Percentiles rank a stretch among this genome's conserved stretches.
Conservation (phyloP, 805 yeast species). For the Ogataea paradorogensis region DNA sequence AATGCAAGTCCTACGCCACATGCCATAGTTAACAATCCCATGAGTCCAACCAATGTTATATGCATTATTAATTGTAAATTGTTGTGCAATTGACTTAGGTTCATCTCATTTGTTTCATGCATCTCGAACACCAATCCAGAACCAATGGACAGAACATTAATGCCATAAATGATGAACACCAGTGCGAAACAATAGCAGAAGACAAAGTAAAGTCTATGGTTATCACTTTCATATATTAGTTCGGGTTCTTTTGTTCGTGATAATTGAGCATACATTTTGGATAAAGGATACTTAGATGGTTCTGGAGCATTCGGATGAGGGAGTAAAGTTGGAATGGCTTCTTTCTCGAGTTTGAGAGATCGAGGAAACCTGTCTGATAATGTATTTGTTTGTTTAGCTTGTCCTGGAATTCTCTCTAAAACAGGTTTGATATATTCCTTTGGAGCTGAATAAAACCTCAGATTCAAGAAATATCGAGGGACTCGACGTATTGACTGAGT, state of each 20-base stretch:
- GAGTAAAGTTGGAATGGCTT: conserved; percentile 59
- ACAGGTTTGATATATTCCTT: conserved; percentile 30
- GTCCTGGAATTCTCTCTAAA: conserved; percentile 56
- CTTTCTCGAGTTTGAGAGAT: conserved; percentile 59
- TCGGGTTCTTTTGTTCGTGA: conserved; percentile 58
- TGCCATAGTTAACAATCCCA: conserved; percentile 42
- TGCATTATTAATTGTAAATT: conserved; percentile 27
- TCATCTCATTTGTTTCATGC: conserved; percentile 31
- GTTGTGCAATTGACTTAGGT: conserved; percentile 25
- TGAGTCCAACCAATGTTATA: conserved; percentile 33
- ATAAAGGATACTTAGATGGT: conserved; percentile 56
- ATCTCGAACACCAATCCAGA: conserved; percentile 26
- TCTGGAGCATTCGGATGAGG: conserved; percentile 80
- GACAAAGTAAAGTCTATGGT: conserved; percentile 73
- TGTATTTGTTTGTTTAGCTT: conserved; percentile 42
- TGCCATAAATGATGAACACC: conserved; percentile 65
- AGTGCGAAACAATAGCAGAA: conserved; percentile 67
- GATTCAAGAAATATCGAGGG: neutral
- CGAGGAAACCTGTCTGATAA: conserved; percentile 60
- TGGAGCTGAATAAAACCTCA: neutral
- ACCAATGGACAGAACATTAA: conserved; percentile 39
- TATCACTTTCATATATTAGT: conserved; percentile 77
- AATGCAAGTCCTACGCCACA: conserved; percentile 41
- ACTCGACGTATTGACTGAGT: neutral
- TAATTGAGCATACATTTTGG: conserved; percentile 59